Evolutionary conservation across 2,329 filamentous ascomycete genomes (phyloP).

Genomic region (Fragosphaeria purpurea): DNA sequence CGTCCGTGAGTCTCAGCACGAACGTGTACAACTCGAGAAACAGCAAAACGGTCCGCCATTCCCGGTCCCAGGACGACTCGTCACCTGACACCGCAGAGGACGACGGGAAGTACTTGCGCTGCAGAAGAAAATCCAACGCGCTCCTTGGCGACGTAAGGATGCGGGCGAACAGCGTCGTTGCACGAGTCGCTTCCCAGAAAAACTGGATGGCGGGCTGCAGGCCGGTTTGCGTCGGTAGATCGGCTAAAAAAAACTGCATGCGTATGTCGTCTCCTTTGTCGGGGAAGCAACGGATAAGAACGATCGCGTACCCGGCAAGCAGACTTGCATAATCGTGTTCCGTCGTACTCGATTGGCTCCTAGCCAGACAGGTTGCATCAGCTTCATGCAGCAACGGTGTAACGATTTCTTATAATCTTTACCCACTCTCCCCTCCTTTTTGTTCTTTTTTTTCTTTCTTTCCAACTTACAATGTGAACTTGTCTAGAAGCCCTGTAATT

Average conservation of each 20-base stretch:
- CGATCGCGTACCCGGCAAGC: conserved; percentile 77
- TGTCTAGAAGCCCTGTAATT: conserved; percentile 51
- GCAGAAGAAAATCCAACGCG: conserved; percentile 20
- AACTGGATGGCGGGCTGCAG: conserved; percentile 62
- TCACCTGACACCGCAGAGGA: conserved; percentile 8
- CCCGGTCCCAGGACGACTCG: conserved; percentile 39
- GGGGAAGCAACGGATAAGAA: conserved; percentile 77
- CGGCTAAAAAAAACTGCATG: conserved; percentile 83
- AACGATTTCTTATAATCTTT: too few species aligned
- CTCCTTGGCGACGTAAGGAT: conserved; percentile 22
- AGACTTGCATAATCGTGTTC: conserved; percentile 51
- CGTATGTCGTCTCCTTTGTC: conserved; percentile 75
- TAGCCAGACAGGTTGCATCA: too few species aligned
- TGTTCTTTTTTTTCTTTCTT: too few species aligned
- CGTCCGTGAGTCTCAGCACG: conserved; percentile 83
- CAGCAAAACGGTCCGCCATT: conserved; percentile 82
- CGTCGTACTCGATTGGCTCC: conserved; percentile 6
- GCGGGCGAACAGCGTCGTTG: conserved; percentile 30
- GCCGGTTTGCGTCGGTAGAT: conserved; percentile 37
- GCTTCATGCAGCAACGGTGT: too few species aligned
- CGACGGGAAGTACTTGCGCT: conserved; percentile 11
- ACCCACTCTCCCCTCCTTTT: too few species aligned
- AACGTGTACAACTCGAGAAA: conserved; percentile 95
- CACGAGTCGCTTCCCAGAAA: conserved; percentile 60
- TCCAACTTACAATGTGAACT: conserved; percentile 22